Conservation (phyloP, 75 land plant species). For the Sequoia sempervirens region DNA sequence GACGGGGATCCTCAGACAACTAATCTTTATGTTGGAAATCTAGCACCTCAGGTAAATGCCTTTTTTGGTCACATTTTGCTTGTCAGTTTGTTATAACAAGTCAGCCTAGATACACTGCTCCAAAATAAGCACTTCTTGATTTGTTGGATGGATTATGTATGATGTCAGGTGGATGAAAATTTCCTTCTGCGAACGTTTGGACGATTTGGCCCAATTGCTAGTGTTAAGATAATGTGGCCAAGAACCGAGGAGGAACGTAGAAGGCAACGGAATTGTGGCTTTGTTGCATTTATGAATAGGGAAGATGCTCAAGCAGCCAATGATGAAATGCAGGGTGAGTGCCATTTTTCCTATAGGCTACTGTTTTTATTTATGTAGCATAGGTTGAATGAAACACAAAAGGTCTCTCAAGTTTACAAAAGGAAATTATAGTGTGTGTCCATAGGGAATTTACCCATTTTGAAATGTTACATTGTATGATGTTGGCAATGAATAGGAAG, state of each 20-base stretch:
- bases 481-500: no score
- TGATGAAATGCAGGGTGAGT: slow-evolving; percentile 56
- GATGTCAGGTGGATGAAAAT: slow-evolving; percentile 47
- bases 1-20: slow-evolving; percentile 59
- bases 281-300: slow-evolving; percentile 59
- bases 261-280: slow-evolving; percentile 56
- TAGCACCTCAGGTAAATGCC: slow-evolving; percentile 39
- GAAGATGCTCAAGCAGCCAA: slow-evolving; percentile 53
- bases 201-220: slow-evolving; percentile 60
- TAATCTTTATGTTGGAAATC: slow-evolving; percentile 50
- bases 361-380: background rate
- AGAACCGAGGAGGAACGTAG: slow-evolving; percentile 54
- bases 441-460: no score
- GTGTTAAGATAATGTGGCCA: slow-evolving; percentile 63
- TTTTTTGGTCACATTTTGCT: background rate
- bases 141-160: background rate
- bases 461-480: no score
- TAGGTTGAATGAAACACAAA: background rate
- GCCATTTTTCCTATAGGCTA: background rate
- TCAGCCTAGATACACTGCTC: background rate
- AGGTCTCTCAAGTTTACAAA: no score
- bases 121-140: background rate
- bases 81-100: background rate
- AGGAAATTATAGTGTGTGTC: no score
- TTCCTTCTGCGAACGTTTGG: slow-evolving; percentile 51